phyloP scores from a whole-genome alignment of 2,329 filamentous ascomycete genomes.

The Pseudocercospora fuligena region DNA sequence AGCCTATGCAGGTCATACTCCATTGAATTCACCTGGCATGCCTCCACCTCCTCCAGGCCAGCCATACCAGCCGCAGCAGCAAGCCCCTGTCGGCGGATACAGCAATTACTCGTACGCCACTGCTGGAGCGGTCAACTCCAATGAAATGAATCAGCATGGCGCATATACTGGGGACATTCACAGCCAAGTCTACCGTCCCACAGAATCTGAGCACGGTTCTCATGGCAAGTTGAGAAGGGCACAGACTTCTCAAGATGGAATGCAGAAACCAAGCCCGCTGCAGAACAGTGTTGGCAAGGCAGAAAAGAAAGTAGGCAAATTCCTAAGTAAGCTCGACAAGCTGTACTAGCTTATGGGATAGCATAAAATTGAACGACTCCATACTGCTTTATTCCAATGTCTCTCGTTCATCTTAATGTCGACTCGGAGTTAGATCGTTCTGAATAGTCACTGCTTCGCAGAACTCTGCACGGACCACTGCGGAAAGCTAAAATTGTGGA shows the following conservation, averaged over 20 bases:
- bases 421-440: no score
- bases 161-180: conserved; percentile 62
- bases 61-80: conserved; percentile 39
- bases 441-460: neutral
- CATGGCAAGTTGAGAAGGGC: conserved; percentile 13
- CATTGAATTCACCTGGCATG: conserved; percentile 47
- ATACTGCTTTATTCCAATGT: no score
- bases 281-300: conserved; percentile 21
- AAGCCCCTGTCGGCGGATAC: conserved; percentile 51
- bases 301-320: conserved; percentile 26
- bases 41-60: conserved; percentile 41
- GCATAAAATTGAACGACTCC: no score
- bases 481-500: conserved; percentile 1
- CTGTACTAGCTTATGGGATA: conserved; percentile 18
- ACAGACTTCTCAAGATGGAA: conserved; percentile 20
- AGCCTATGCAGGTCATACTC: conserved; percentile 41
- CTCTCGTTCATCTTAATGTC: no score
- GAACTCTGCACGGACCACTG: neutral
- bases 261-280: conserved; percentile 12
- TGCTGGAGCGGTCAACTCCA: conserved; percentile 36
- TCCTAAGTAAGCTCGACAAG: conserved; percentile 26
- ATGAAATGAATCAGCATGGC: conserved; percentile 34
- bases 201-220: conserved; percentile 58
- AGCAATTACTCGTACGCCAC: conserved; percentile 57
- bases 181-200: conserved; percentile 71